Percentiles rank a stretch among this genome's conserved stretches.
These are phyloP conservation scores for Trypanosoma rangeli DNA, from an alignment of 208 protist genomes.

Conservation along the genomic window DNA sequence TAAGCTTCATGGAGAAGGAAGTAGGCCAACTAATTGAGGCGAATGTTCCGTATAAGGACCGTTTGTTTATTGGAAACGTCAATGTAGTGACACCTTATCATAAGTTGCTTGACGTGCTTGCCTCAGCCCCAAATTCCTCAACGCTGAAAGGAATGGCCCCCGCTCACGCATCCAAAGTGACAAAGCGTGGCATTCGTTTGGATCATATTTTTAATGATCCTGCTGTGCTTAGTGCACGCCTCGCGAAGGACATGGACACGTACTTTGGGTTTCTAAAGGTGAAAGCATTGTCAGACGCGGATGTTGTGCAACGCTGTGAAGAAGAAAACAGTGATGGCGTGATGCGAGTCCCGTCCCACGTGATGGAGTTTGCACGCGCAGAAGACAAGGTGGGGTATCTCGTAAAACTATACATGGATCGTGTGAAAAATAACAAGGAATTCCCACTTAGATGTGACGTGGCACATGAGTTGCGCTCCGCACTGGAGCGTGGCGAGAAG, in stretches of 20 bases:
- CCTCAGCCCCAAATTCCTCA: constrained; percentile 77
- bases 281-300: constrained; percentile 69
- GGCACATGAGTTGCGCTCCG: constrained; percentile 69
- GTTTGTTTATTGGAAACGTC: constrained; percentile 89
- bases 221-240: constrained; percentile 46
- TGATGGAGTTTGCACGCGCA: constrained; percentile 78
- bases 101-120: constrained; percentile 89
- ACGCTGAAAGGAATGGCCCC: constrained; percentile 93
- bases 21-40: constrained; percentile 79
- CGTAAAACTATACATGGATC: constrained; percentile 69
- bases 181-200: constrained; percentile 86
- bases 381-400: constrained; percentile 85
- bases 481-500: constrained; percentile 78
- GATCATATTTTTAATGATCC: constrained; percentile 93
- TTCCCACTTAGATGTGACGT: constrained; percentile 88
- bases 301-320: constrained; percentile 72
- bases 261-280: constrained; percentile 81
- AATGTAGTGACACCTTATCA: constrained; percentile 91
- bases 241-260: constrained; percentile 86
- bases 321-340: constrained; percentile 88
- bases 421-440: constrained; percentile 68
- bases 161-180: constrained; percentile 88
- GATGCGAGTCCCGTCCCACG: constrained; percentile 73
- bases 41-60: constrained; percentile 72
- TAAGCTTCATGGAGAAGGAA: constrained; percentile 92